Base-by-base conservation (phyloP, 73 alveolate genomes). In the Uronychia binucleata region DNA sequence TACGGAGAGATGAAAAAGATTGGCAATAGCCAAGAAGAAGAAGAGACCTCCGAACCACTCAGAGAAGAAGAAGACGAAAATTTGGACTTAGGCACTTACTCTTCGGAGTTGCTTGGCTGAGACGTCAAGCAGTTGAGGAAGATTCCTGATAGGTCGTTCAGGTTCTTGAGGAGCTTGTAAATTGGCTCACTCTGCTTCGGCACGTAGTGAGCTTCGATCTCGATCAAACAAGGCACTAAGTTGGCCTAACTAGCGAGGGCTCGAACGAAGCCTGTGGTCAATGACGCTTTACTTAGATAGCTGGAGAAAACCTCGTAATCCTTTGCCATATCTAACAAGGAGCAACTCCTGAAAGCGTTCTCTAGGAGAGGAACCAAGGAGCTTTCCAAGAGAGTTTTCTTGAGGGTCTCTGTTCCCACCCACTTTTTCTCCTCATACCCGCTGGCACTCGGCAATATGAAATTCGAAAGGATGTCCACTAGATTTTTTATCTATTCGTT, bases 251-350 rank as follows among this genome's bases (percentile, higher is more conserved):
- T n/a, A 0, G 97, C 93, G 67, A 94, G 74, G 1, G 92, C 88
- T 80, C 93, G 74, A 26, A 93, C 91, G 25, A 94, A 46, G 79
- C 83, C 87, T 79, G 33, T 33, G n/a, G 0, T n/a, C 27, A 8
- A n/a, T 74, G 14, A 31, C 1, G 59, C 29, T 83, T 75, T 83
- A 83, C 90, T 77, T 1, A 94, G 89, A 80, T 94, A 94, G 19
- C 91, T 78, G 26, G 74, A 75, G 74, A 83, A 86, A n/a, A 94
- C 81, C 29, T 92, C 92, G 28, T 83, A 58, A 59, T 89, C 95
- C 79, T 94, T 94, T 34, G 95, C 94, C 90, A 94, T 94, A 26
- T 94, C 98, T 0, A 94, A 84, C 83, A 89, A 78, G 25, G 97
- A 92, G 30, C 98, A 96, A 89, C 85, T 77, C 86, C 98, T 94